A percentile compares a stretch with the other conserved stretches of the same genome.
Evolutionary conservation across 108 stramenopile genomes (phyloP).

Genomic region (Skeletonema menzelii): DNA sequence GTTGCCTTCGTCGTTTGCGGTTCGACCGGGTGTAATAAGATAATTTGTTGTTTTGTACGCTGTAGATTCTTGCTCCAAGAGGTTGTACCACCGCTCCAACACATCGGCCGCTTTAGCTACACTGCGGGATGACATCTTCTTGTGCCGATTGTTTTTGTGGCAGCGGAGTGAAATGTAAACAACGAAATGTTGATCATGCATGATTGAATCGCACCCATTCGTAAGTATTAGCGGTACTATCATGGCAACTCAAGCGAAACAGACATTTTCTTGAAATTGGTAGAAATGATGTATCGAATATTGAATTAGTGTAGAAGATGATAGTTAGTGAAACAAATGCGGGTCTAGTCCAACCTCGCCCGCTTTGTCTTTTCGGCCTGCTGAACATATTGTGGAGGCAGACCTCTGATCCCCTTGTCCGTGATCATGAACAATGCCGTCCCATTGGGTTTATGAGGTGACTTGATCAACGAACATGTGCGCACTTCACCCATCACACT

Average conservation of each 20-base stretch:
- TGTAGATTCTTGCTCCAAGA: background rate
- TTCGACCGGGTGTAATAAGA: background rate
- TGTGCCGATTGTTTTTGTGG: background rate
- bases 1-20: background rate
- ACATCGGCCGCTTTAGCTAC: background rate
- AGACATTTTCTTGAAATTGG: background rate
- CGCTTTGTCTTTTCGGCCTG: background rate
- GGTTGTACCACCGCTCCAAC: background rate
- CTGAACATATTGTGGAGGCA: background rate
- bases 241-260: too few relatives aligned
- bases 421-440: conserved; percentile 59
- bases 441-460: conserved; percentile 65
- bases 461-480: conserved; percentile 68
- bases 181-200: too few relatives aligned
- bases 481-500: conserved; percentile 33
- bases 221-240: too few relatives aligned
- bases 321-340: too few relatives aligned
- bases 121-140: background rate
- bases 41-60: background rate
- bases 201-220: background rate
- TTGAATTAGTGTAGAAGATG: too few relatives aligned
- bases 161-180: too few relatives aligned
- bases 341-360: background rate
- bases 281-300: background rate
- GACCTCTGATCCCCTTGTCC: conserved; percentile 63